phyloP scores from a whole-genome alignment of 2,329 filamentous ascomycete species.

The Thielaviopsis populi region DNA sequence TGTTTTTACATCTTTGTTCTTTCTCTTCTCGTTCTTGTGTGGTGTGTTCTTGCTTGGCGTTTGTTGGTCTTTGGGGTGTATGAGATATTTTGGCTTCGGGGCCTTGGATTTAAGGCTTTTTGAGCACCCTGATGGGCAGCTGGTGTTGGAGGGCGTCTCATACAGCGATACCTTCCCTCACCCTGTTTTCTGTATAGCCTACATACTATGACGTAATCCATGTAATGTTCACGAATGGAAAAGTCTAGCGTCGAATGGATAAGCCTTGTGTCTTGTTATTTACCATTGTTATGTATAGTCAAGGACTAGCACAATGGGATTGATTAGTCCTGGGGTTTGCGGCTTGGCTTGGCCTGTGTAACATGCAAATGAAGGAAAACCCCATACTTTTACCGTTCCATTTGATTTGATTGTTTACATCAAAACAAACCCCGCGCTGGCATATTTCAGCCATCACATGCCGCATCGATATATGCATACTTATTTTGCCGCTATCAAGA shows the following conservation, averaged over 20 bases:
- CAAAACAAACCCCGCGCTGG: background rate
- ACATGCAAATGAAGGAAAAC: background rate
- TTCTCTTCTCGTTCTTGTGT: background rate
- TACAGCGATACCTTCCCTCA: background rate
- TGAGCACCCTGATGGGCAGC: background rate
- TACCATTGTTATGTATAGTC: background rate
- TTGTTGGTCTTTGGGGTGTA: background rate
- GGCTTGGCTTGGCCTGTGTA: background rate
- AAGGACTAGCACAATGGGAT: background rate
- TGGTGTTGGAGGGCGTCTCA: background rate
- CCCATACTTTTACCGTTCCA: background rate
- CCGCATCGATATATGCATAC: background rate
- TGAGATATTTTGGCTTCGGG: background rate
- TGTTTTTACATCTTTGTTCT: too few species aligned
- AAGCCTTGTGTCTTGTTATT: background rate
- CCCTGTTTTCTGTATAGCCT: background rate
- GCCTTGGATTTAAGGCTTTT: background rate
- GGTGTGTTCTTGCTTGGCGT: background rate
- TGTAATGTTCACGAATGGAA: too few species aligned
- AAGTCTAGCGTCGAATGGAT: too few species aligned
- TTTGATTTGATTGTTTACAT: background rate
- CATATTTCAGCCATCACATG: background rate
- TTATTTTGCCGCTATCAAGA: background rate
- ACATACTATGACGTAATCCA: background rate
- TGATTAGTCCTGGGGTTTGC: background rate